Evolutionary conservation across 1,139 yeast genomes (phyloP).

Genomic region (Scheffersomyces insectosa): DNA sequence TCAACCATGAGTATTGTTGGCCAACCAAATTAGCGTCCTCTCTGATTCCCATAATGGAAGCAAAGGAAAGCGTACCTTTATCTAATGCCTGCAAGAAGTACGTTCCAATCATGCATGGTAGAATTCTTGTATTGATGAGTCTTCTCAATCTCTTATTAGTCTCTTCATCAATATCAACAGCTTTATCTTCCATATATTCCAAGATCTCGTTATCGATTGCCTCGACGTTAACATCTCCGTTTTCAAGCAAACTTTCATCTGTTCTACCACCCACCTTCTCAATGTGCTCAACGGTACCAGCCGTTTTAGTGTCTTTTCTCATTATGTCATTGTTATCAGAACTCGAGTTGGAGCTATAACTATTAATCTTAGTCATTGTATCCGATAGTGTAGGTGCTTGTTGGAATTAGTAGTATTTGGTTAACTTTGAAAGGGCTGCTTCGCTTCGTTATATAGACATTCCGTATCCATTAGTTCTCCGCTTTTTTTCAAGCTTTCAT

Average conservation of each 20-base stretch:
- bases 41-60: conserved; percentile 43
- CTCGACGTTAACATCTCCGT: not conserved
- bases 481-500: no score
- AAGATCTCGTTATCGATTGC: conserved; percentile 3
- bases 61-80: conserved; percentile 38
- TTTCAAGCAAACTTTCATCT: not conserved
- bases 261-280: not conserved
- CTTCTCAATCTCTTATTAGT: conserved; percentile 19
- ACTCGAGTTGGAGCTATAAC: not conserved
- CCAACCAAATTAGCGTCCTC: conserved; percentile 34
- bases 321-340: not conserved
- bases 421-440: no score
- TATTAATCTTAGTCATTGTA: not conserved
- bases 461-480: no score
- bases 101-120: conserved; percentile 12
- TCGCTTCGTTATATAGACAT: no score
- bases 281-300: not conserved
- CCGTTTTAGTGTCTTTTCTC: not conserved
- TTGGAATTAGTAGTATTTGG: no score
- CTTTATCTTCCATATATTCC: conserved; percentile 20
- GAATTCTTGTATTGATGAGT: conserved; percentile 18
- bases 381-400: no score
- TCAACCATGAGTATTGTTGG: conserved; percentile 46
- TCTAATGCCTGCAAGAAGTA: conserved; percentile 29
- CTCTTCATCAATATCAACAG: conserved; percentile 23